Evolutionary conservation across 495 filamentous ascomycete genomes (phyloP).

Genomic region (Penicillium robsamsonii): DNA sequence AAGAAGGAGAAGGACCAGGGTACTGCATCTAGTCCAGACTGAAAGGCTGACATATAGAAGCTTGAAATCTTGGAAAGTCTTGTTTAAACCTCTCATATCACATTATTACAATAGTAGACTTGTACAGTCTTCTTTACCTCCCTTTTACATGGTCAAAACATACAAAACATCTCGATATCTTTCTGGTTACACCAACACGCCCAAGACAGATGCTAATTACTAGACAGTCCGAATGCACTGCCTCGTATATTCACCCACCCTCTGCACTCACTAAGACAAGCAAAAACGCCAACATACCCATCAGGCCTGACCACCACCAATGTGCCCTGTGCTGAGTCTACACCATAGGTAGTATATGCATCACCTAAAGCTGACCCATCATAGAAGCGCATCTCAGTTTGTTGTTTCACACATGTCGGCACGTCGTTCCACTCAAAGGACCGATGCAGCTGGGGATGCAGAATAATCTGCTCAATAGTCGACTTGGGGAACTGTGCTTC

Average conservation of each 20-base stretch:
- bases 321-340: constrained; percentile 57
- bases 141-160: no score
- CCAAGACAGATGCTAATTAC: neutral
- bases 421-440: constrained; percentile 55
- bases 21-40: no score
- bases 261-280: constrained; percentile 2
- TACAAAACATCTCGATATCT: no score
- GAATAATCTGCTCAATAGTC: constrained; percentile 57
- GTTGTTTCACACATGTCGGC: constrained; percentile 54
- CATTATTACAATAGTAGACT: no score
- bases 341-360: constrained; percentile 61
- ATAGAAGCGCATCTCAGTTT: constrained; percentile 54
- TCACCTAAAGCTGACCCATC: constrained; percentile 63
- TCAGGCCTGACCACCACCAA: constrained; percentile 63
- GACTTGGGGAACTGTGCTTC: constrained; percentile 39
- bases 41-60: no score
- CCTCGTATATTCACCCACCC: constrained; percentile 11
- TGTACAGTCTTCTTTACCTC: no score
- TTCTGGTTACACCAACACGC: no score
- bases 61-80: no score
- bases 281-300: constrained; percentile 57
- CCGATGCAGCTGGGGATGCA: constrained; percentile 52
- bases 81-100: no score
- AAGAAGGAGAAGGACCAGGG: no score
- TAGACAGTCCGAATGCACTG: neutral